Conservation (phyloP, 768 basidiomycete genomes). For the Hysterangium stoloniferum region DNA sequence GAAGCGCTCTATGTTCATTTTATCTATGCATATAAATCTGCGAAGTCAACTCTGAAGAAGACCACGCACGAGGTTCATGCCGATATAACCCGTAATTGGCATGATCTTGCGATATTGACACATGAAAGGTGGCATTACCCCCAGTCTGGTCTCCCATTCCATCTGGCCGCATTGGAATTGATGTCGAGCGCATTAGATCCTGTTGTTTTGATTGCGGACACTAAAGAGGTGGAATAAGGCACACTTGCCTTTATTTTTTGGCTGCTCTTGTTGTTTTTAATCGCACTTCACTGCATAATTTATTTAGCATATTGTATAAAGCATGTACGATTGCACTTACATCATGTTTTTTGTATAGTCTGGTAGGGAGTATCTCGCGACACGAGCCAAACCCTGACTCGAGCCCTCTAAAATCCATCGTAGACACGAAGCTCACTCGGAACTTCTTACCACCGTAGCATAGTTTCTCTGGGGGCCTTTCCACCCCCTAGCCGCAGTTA, state of each 20-base stretch:
- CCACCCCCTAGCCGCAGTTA: no score
- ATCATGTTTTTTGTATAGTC: no score
- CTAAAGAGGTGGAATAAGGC: conserved; percentile 1
- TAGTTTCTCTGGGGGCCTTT: no score
- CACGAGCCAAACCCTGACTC: no score
- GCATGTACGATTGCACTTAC: no score
- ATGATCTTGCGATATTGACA: conserved; percentile 61
- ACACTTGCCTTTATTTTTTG: not conserved
- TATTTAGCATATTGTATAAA: conserved; percentile 7
- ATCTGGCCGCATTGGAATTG: conserved; percentile 48
- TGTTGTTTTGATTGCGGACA: not conserved
- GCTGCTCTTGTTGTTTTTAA: not conserved
- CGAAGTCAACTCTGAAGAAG: conserved; percentile 29
- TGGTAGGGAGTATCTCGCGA: no score
- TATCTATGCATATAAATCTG: conserved; percentile 41
- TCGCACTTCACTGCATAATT: conserved; percentile 1
- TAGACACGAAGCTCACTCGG: no score
- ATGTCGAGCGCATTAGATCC: conserved; percentile 11
- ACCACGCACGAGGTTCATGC: conserved; percentile 28
- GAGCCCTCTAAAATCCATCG: no score
- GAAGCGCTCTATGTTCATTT: conserved; percentile 56
- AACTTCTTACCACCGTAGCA: no score
- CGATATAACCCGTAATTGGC: conserved; percentile 62
- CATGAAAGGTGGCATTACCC: conserved; percentile 33
- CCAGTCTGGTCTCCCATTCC: conserved; percentile 46